Evolutionary conservation across 2,329 filamentous ascomycete species (phyloP), one percentile per base, ranked within the genome.

Genomic region (Colletotrichum tabaci): DNA sequence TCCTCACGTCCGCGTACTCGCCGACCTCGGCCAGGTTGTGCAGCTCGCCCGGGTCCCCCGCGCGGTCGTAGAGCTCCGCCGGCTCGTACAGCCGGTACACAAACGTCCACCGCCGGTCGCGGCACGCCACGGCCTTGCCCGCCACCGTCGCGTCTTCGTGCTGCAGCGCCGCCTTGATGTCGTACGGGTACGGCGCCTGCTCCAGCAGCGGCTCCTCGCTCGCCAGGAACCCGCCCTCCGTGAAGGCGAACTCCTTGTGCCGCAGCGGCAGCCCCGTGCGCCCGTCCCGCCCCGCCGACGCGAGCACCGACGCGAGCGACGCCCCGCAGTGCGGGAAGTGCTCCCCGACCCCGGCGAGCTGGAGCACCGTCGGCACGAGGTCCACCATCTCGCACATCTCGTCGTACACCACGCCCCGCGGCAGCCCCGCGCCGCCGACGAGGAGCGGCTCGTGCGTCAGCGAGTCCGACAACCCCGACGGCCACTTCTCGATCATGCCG

Each of bases 401-500:
- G 8, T 79, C 71, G 0, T 79, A 77, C 2, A 71, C 77, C 18
- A 78, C 78, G 6, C 81, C 81, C 62, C 1, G 83, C 26, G 26
- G 83, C 0, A 86, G 66, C 0, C 83, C 83, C 0, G 77, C 82
- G 0, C 84, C 84, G 1, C 79, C 84, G 18, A 86, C 78, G 26
- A 86, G 82, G 0, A 86, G 76, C 0, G 84, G 85, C 61, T 85
- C 82, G 18, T 82, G 83, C 0, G 82, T 78, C 0, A 87, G 78
- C 1, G 79, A 78, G 42, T 86, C 82, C 0, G 81, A 84, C 0
- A 86, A 73, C 3, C 81, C 84, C 0, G 82, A 84, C 0, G 83
- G 84, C 84, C 85, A 86, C 67, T 87, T 87, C 74, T 87, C 84
- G 26, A 87, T 83, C 15, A 86, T 75, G 0, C 84, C 84, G 63